Evolutionary conservation across 192 early-diverging fungal genomes (phyloP).

Genomic region (Gaertneriomyces sp.): DNA sequence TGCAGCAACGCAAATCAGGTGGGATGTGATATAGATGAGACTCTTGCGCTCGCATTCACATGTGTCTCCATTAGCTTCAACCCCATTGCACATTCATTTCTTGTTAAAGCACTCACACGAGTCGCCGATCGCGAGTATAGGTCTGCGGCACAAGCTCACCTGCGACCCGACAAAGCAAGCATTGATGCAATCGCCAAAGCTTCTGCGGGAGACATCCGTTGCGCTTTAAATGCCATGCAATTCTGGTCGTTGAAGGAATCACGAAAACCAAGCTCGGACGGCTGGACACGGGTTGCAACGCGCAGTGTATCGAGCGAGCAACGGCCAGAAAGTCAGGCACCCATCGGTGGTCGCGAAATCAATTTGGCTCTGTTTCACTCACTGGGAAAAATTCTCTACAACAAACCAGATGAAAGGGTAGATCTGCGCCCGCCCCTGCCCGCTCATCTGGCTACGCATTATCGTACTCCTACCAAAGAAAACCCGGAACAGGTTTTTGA

Average conservation of each 20-base stretch:
- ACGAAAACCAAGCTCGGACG: too few relatives aligned
- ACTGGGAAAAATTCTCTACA: conserved; percentile 38
- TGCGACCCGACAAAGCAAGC: conserved; percentile 11
- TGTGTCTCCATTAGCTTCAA: conserved; percentile 34
- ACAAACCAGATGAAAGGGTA: conserved; percentile 30
- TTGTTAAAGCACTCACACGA: conserved; percentile 33
- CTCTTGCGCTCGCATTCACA: not conserved
- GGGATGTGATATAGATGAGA: not conserved
- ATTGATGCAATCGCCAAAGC: conserved; percentile 32
- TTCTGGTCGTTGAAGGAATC: conserved; percentile 24
- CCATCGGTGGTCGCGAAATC: conserved; percentile 34
- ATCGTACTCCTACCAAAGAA: conserved; percentile 30
- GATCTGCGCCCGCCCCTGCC: conserved; percentile 14
- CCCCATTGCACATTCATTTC: conserved; percentile 32
- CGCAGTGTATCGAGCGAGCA: too few relatives aligned
- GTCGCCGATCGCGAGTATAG: conserved; percentile 30
- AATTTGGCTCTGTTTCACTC: conserved; percentile 38
- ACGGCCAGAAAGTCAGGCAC: not conserved
- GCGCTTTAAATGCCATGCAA: conserved; percentile 45
- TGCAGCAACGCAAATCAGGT: conserved; percentile 34
- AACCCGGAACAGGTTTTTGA: conserved; percentile 43
- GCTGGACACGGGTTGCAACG: too few relatives aligned
- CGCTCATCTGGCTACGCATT: conserved; percentile 7
- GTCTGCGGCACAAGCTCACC: not conserved
- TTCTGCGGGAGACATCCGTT: conserved; percentile 43